phyloP scores from a whole-genome alignment of 495 filamentous ascomycete species.

The Aspergillus wentii region DNA sequence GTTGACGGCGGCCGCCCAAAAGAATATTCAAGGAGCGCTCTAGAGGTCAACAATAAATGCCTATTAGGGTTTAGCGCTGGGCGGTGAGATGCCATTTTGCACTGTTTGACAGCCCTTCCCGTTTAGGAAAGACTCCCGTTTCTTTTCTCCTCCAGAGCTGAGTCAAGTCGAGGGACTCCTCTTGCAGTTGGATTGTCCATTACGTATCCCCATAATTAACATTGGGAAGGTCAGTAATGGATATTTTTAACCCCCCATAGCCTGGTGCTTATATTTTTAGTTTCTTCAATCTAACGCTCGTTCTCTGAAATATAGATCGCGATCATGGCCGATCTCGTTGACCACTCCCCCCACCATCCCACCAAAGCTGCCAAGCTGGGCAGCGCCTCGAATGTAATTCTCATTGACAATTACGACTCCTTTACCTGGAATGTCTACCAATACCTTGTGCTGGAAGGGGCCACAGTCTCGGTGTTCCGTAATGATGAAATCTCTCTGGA shows the following conservation, averaged over 20 bases:
- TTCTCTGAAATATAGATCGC: neutral
- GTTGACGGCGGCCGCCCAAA: constrained; percentile 14
- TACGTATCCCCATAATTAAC: too few species aligned
- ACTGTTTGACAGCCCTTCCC: constrained; percentile 4
- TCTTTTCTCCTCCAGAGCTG: constrained; percentile 2
- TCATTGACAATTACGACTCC: constrained; percentile 99
- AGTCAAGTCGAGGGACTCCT: too few species aligned
- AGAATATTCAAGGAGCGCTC: constrained; percentile 22
- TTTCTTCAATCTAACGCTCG: constrained; percentile 2
- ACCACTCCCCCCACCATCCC: constrained; percentile 82
- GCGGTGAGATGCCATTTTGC: constrained; percentile 27
- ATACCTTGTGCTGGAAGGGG: constrained; percentile 91
- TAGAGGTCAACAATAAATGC: constrained; percentile 36
- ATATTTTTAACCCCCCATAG: too few species aligned
- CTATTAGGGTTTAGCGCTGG: constrained; percentile 32
- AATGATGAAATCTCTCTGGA: constrained; percentile 89
- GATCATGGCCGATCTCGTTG: constrained; percentile 54
- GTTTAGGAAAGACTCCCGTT: constrained; percentile 10
- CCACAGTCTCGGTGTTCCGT: constrained; percentile 78
- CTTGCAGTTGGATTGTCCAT: too few species aligned
- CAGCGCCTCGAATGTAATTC: constrained; percentile 81
- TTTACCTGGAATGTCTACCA: constrained; percentile 99
- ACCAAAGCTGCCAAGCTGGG: constrained; percentile 60
- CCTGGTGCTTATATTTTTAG: too few species aligned
- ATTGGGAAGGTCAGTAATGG: too few species aligned